phyloP scores from a whole-genome alignment of 345 rosid genomes.

The Noccaea caerulescens region DNA sequence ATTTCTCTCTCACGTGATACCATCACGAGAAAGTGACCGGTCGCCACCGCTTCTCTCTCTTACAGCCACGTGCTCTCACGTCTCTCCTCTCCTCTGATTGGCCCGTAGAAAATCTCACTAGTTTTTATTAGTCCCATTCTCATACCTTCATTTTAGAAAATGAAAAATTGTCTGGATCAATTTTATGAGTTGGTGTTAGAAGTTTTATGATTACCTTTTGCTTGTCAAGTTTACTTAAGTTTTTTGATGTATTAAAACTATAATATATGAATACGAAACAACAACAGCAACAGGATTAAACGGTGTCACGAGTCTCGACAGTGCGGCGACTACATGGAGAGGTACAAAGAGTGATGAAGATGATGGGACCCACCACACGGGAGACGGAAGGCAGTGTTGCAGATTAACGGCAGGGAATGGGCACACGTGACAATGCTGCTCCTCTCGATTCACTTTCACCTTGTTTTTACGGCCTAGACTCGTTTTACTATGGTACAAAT shows the following conservation, averaged over 20 bases:
- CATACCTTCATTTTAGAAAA: no score
- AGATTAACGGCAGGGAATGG: conserved; percentile 44
- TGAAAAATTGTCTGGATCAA: background rate
- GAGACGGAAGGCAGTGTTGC: conserved; percentile 41
- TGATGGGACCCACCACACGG: conserved; percentile 47
- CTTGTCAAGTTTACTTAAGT: background rate
- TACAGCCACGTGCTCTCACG: conserved; percentile 44
- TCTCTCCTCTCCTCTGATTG: conserved; percentile 30
- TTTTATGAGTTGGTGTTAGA: background rate
- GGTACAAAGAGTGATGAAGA: background rate
- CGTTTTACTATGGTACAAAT: background rate
- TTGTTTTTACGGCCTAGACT: background rate
- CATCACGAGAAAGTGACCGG: conserved; percentile 47
- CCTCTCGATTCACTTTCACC: conserved; percentile 20
- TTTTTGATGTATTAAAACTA: background rate
- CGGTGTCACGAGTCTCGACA: conserved; percentile 33
- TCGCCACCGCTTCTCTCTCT: conserved; percentile 41
- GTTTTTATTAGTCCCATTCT: background rate
- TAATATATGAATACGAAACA: background rate
- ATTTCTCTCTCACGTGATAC: conserved; percentile 40
- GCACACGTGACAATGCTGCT: conserved; percentile 41
- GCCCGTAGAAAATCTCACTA: conserved; percentile 28
- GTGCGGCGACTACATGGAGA: conserved; percentile 21
- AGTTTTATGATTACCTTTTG: no score
- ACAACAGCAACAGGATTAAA: conserved; percentile 26